A percentile compares a stretch with the other conserved stretches of the same genome.
These are phyloP conservation scores for Meyerozyma carpophila DNA, from an alignment of 1,139 yeast species.

Conservation along the genomic window DNA sequence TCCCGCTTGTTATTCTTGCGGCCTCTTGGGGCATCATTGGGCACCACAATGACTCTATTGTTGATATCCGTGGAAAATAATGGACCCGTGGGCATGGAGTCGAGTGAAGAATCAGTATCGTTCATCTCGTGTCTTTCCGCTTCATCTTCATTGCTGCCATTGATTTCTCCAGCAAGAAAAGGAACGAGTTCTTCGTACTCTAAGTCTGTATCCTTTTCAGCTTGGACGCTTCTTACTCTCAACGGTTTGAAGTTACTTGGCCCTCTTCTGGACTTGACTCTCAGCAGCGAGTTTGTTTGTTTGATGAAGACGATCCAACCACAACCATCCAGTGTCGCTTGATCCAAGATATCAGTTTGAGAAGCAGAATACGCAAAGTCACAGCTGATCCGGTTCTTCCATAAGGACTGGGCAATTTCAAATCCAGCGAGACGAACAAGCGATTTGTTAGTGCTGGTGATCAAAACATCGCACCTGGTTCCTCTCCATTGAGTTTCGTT, in stretches of 20 bases:
- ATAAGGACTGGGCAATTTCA: constrained; percentile 55
- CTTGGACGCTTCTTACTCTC: constrained; percentile 57
- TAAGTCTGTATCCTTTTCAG: constrained; percentile 63
- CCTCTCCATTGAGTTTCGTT: constrained; percentile 21
- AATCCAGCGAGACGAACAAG: constrained; percentile 55
- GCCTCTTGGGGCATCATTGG: constrained; percentile 69
- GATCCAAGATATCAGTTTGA: constrained; percentile 64
- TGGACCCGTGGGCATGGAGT: constrained; percentile 14
- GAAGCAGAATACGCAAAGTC: constrained; percentile 53
- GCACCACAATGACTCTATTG: constrained; percentile 58
- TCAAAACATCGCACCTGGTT: constrained; percentile 71
- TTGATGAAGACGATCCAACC: constrained; percentile 72
- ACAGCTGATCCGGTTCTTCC: constrained; percentile 69
- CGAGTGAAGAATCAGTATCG: constrained; percentile 4
- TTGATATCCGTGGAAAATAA: constrained; percentile 35
- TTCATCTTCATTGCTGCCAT: constrained; percentile 19
- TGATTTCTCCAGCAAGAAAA: constrained; percentile 43
- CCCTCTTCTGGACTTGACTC: constrained; percentile 23
- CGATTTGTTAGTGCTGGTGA: constrained; percentile 58
- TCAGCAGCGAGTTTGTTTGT: constrained; percentile 37
- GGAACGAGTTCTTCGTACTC: constrained; percentile 59
- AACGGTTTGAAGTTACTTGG: constrained; percentile 62
- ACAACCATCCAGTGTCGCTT: constrained; percentile 65
- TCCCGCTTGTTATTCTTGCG: constrained; percentile 64
- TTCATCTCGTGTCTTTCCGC: constrained; percentile 6